Base-by-base conservation (phyloP, 495 filamentous ascomycete genomes). In the Aspergillus sclerotioniger region DNA sequence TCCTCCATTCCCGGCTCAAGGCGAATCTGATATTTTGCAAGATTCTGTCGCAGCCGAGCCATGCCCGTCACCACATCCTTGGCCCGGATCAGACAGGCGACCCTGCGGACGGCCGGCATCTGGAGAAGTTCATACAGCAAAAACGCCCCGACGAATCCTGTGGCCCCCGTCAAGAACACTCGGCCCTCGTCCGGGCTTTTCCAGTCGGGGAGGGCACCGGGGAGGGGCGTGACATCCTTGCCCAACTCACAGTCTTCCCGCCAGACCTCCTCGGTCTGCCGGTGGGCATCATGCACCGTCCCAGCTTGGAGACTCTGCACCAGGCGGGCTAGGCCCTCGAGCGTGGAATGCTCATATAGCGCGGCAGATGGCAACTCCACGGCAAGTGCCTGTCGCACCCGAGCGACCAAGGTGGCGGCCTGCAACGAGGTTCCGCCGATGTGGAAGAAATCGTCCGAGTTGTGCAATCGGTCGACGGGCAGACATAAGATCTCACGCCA, bases 161-260 rank as follows among this genome's bases (percentile, higher is more conserved):
- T 60, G 8, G 53, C 58, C 3, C 58, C 57, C 2, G 60, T 62
- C 9, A 62, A 46, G 21, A 62, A 62, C 20, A 58, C 56, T 1
- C 41, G 33, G 8, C 60, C 60, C 33, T 62, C 60, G 1, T 21
- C 10, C 6, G 21, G 10, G 8, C n/a, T 20, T 1, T 21, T 48
- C 60, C 60, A 62, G 52, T 56, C 50, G 1, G 50, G 41, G 7
- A 53, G 15, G 0, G 39, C 13, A 10, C 39, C 41, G 6, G 39
- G 17, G 1, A 47, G 3, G 0, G 49, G 50, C 5, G 19, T 15
- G 1, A 58, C 8, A 6, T 58, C 49, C n/a, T 15, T 16, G 9
- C 50, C 57, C 9, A 54, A 20, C 17, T 29, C 13, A 15, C 28
- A 46, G 43, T 59, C 57, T 0, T 15, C 6, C 10, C 32, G 35